phyloP scores from a whole-genome alignment of 208 protist genomes.

The Acanthamoeba quina region DNA sequence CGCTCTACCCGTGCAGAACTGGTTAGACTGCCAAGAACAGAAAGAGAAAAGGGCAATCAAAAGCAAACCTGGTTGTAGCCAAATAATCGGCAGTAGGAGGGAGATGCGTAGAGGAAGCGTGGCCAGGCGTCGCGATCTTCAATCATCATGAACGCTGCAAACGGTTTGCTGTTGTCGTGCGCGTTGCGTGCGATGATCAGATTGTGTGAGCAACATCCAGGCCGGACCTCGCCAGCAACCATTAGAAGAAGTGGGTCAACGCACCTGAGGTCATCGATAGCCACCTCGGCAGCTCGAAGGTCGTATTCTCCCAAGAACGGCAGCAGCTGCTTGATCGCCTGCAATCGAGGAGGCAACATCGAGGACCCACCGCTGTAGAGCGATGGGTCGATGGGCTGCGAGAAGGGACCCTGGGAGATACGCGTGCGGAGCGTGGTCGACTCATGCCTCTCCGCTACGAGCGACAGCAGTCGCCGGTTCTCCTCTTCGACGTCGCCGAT shows the following conservation, averaged over 20 bases:
- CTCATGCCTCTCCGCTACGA: not conserved
- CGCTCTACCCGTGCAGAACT: not conserved
- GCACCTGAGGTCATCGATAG: slow-evolving; percentile 10
- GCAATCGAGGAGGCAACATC: not conserved
- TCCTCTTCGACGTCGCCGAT: not conserved
- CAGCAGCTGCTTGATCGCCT: not conserved
- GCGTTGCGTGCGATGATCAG: no score
- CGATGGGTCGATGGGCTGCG: not conserved
- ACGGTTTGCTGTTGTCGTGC: not conserved
- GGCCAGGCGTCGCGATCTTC: not conserved
- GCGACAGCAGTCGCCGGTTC: not conserved
- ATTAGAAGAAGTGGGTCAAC: not conserved
- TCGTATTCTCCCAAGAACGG: not conserved
- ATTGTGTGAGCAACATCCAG: not conserved
- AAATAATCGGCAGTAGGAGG: not conserved
- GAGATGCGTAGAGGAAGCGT: not conserved
- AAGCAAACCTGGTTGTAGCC: not conserved
- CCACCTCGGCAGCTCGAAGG: not conserved
- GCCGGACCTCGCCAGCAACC: not conserved
- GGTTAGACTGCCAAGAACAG: not conserved
- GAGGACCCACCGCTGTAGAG: not conserved
- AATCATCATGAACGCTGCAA: slow-evolving; percentile 19
- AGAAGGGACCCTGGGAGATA: not conserved
- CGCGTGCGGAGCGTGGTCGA: not conserved
- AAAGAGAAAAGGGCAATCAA: not conserved